These are phyloP conservation scores for Penicillium cataractarum DNA, from an alignment of 495 filamentous ascomycete genomes.

Conservation along the genomic window DNA sequence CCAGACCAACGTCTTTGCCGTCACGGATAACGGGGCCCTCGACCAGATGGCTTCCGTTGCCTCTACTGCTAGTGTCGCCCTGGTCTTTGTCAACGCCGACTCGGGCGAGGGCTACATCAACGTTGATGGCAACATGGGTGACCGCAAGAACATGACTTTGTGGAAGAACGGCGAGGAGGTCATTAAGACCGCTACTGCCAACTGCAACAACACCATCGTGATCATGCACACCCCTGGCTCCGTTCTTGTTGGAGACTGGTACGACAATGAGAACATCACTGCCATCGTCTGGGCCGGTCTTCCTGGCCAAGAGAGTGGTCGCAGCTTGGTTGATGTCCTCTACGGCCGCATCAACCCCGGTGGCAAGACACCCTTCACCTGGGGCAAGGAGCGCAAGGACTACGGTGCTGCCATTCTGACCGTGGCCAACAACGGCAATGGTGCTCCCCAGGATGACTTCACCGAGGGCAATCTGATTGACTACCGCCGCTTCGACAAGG, in stretches of 20 bases:
- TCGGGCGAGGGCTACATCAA: constrained; percentile 85
- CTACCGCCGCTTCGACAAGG: constrained; percentile 87
- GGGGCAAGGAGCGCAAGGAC: constrained; percentile 70
- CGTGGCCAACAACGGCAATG: constrained; percentile 68
- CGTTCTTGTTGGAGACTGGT: constrained; percentile 76
- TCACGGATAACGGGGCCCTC: constrained; percentile 75
- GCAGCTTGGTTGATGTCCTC: constrained; percentile 86
- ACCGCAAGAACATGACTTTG: constrained; percentile 90
- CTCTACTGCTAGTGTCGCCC: constrained; percentile 66
- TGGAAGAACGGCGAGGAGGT: constrained; percentile 82
- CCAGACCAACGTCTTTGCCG: constrained; percentile 60
- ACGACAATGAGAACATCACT: constrained; percentile 86
- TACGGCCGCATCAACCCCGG: constrained; percentile 88
- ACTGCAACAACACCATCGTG: constrained; percentile 90
- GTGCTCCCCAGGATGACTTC: constrained; percentile 79
- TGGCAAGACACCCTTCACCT: constrained; percentile 86
- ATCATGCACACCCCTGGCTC: constrained; percentile 86
- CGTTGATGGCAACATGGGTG: constrained; percentile 83
- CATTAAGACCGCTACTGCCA: constrained; percentile 72
- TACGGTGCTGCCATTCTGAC: constrained; percentile 80
- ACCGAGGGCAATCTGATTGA: constrained; percentile 90
- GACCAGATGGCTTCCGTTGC: constrained; percentile 63
- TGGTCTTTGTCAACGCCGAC: constrained; percentile 90
- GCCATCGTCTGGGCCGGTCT: constrained; percentile 93
- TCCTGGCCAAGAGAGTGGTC: constrained; percentile 90